These are phyloP conservation scores for Arthrocladium fulminans DNA, from an alignment of 2,329 filamentous ascomycete genomes.

Conservation along the genomic window DNA sequence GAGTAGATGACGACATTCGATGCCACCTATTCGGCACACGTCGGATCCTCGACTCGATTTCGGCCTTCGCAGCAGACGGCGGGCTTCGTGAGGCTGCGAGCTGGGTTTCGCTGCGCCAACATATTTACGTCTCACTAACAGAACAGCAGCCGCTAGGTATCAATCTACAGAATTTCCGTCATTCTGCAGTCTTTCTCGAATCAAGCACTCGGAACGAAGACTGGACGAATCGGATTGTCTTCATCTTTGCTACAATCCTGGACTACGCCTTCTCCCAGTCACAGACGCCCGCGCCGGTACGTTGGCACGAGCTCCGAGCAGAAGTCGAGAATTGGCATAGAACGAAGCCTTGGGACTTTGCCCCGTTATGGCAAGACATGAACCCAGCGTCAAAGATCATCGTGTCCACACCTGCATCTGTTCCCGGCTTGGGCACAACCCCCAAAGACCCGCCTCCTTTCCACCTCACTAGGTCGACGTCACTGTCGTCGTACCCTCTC, in stretches of 20 bases:
- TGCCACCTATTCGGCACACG: slow-evolving; percentile 33
- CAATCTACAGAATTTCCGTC: slow-evolving; percentile 31
- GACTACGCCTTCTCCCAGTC: slow-evolving; percentile 14
- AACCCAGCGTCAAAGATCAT: neutral
- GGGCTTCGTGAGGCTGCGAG: slow-evolving; percentile 34
- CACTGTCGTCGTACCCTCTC: neutral
- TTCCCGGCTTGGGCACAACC: neutral
- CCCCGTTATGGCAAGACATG: slow-evolving; percentile 11
- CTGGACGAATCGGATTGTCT: slow-evolving; percentile 32
- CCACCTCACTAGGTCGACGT: neutral
- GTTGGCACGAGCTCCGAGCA: slow-evolving; percentile 12
- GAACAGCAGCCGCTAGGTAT: slow-evolving; percentile 32
- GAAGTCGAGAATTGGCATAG: slow-evolving; percentile 11
- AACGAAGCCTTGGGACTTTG: slow-evolving; percentile 17
- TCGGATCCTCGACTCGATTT: slow-evolving; percentile 32
- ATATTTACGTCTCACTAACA: slow-evolving; percentile 34
- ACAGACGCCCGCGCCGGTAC: slow-evolving; percentile 7
- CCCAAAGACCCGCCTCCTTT: neutral
- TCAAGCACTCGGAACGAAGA: slow-evolving; percentile 28
- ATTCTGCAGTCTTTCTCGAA: slow-evolving; percentile 31
- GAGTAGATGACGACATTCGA: slow-evolving; percentile 25
- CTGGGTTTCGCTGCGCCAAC: slow-evolving; percentile 36
- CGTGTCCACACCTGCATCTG: slow-evolving; percentile 2
- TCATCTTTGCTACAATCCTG: slow-evolving; percentile 33
- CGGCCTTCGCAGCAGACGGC: slow-evolving; percentile 32